phyloP scores from a whole-genome alignment of 805 yeast genomes.

The Metschnikowia reukaufii region DNA sequence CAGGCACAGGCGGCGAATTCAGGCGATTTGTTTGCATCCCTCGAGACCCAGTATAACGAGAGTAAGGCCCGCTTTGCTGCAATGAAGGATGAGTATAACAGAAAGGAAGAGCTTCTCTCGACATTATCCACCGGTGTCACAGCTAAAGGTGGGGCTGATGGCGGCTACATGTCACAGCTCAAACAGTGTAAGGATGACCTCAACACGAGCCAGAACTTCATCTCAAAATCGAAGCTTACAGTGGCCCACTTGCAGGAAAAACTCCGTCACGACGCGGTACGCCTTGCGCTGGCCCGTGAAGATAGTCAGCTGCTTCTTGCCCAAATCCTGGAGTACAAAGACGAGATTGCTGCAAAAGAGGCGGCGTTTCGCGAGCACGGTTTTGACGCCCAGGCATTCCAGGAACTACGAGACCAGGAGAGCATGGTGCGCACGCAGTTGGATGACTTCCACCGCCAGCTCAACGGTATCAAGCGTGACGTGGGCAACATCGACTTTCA shows the following conservation, averaged over 20 bases:
- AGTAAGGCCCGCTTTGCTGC: slow-evolving; percentile 45
- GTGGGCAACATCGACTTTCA: slow-evolving; percentile 75
- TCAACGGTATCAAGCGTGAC: slow-evolving; percentile 57
- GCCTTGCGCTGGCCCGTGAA: slow-evolving; percentile 51
- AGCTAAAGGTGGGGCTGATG: slow-evolving; percentile 68
- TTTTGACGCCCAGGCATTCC: slow-evolving; percentile 48
- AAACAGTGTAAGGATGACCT: slow-evolving; percentile 58
- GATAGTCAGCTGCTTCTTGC: slow-evolving; percentile 44
- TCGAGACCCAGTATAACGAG: slow-evolving; percentile 46
- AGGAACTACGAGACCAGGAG: slow-evolving; percentile 49
- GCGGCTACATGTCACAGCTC: slow-evolving; percentile 76
- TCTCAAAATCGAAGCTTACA: slow-evolving; percentile 60
- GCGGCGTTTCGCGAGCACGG: slow-evolving; percentile 52
- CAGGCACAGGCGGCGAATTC: slow-evolving; percentile 37
- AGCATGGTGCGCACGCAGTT: slow-evolving; percentile 21
- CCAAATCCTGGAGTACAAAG: slow-evolving; percentile 45
- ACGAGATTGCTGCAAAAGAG: slow-evolving; percentile 39
- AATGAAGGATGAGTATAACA: slow-evolving; percentile 48
- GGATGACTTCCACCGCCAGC: slow-evolving; percentile 40
- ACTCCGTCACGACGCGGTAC: slow-evolving; percentile 46
- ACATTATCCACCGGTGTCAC: slow-evolving; percentile 89
- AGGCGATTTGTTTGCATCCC: slow-evolving; percentile 34
- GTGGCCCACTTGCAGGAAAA: slow-evolving; percentile 58
- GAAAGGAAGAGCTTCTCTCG: slow-evolving; percentile 76
- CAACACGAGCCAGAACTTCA: slow-evolving; percentile 51